Percentiles rank a stretch among this genome's conserved stretches.
Conservation (phyloP, 805 yeast species). For the Brettanomyces naardenensis region DNA sequence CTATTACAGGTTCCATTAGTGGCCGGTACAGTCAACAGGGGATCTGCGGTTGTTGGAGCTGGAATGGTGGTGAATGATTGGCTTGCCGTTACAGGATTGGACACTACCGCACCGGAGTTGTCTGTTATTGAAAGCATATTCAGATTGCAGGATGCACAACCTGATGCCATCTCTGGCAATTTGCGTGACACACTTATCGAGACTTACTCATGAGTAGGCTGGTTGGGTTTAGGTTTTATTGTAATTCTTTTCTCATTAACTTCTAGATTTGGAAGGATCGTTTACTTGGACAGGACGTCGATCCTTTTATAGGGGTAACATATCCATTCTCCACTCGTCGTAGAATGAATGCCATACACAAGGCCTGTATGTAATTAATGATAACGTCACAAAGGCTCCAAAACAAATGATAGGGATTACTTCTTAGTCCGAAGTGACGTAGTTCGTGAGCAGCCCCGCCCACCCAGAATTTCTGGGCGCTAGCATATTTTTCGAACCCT, state of each 20-base stretch:
- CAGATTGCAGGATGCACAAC: conserved; percentile 86
- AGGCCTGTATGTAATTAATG: too few species aligned
- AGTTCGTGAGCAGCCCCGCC: too few species aligned
- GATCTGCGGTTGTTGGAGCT: conserved; percentile 96
- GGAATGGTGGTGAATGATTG: conserved; percentile 99
- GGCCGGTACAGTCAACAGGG: conserved; percentile 98
- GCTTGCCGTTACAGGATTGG: conserved; percentile 94
- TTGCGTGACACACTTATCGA: conserved; percentile 89
- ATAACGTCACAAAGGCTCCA: too few species aligned
- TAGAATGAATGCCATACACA: too few species aligned
- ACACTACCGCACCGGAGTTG: conserved; percentile 97
- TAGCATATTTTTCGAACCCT: too few species aligned
- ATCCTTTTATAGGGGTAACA: too few species aligned
- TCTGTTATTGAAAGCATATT: conserved; percentile 95
- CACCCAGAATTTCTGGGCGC: too few species aligned
- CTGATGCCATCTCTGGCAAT: conserved; percentile 76
- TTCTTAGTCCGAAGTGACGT: too few species aligned
- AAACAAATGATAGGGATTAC: too few species aligned
- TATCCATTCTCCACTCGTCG: too few species aligned
- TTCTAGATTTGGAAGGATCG: too few species aligned
- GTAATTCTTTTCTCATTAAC: not conserved
- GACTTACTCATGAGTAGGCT: conserved; percentile 57
- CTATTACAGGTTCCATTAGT: conserved; percentile 94
- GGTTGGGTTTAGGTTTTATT: not conserved
- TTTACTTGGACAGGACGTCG: too few species aligned